Evolutionary conservation across 176 grass and related monocot genomes (phyloP), one percentile per base, ranked within the genome.

Genomic region (Avena sativa): DNA sequence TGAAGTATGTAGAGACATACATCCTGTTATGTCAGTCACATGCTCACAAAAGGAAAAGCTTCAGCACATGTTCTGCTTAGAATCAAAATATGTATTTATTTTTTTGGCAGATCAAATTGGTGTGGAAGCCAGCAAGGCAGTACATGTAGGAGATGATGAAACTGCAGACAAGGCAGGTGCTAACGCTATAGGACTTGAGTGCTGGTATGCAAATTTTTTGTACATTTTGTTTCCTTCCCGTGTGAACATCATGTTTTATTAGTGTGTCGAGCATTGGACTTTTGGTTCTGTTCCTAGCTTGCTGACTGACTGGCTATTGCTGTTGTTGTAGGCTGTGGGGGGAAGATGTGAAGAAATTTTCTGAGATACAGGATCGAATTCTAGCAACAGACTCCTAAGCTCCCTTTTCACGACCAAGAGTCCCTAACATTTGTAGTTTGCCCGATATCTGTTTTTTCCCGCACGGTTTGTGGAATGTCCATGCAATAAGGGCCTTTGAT

Each of bases 121-220:
- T 16, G 56, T 92, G 59, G 79, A 88, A 59, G 87, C 90, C 36
- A 68, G 79, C 71, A 93, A 85, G 48, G 93, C 85, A 6, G 83
- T 98, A 73, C 92, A 98, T 79, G 87, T 98, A 28, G 93, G 96
- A 82, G 96, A 98, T 85, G 96, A 98, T 76, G 82, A 94, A 87
- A 83, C 83, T 79, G 93, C 90, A 9, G 96, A 98, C 60, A 92
- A 89, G 76, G 71, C 46, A 0, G 96, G 93, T 73, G 92, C 93
- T 85, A 93, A 89, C 74, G 91, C 93, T 64, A 81, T 95, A 48
- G 93, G 93, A 49, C 84, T 98, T 53, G 86, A 94, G 82, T 98
- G 96, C 79, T 98, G 96, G 96, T 98, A 91, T 50, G 87, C 20
- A 2, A 28, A 19, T 34, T 43, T 9, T 32, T 56, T 76, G 25